phyloP scores from a whole-genome alignment of 192 early-diverging fungal genomes.

The Coemansia sp. region DNA sequence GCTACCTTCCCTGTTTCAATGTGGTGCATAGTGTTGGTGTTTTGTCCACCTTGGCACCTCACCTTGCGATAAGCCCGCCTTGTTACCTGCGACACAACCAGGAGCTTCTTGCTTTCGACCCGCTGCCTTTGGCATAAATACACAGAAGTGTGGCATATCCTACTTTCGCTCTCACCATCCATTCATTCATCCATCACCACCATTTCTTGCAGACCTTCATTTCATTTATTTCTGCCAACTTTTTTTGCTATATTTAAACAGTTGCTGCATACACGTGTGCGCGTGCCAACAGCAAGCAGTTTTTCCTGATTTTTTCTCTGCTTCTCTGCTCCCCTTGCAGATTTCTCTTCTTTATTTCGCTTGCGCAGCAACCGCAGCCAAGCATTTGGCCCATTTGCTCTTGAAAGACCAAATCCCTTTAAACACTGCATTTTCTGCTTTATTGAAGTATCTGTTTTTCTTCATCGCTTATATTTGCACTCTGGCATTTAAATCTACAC shows the following conservation, averaged over 20 bases:
- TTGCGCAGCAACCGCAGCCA: neutral
- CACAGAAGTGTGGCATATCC: neutral
- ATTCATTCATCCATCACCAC: neutral
- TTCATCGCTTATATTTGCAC: neutral
- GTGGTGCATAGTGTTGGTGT: neutral
- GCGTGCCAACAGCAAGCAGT: neutral
- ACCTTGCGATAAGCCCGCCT: neutral
- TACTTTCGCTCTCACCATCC: neutral
- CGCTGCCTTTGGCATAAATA: neutral
- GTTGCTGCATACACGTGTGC: slow-evolving; percentile 8
- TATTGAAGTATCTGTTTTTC: slow-evolving; percentile 3
- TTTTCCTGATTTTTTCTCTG: slow-evolving; percentile 1
- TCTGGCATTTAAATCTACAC: neutral
- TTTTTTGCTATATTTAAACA: slow-evolving; percentile 10
- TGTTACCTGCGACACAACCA: neutral
- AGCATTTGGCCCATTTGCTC: neutral
- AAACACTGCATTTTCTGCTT: neutral
- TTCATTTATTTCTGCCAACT: slow-evolving; percentile 3
- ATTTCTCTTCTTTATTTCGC: slow-evolving; percentile 6
- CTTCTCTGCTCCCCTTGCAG: neutral
- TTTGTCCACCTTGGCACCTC: neutral
- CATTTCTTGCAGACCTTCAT: slow-evolving; percentile 1
- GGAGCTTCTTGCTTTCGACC: neutral
- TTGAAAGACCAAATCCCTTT: neutral
- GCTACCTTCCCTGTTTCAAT: slow-evolving; percentile 1